Evolutionary conservation across 805 yeast species (phyloP), one percentile per base, ranked within the genome.

Genomic region (Yarrowia divulgata): DNA sequence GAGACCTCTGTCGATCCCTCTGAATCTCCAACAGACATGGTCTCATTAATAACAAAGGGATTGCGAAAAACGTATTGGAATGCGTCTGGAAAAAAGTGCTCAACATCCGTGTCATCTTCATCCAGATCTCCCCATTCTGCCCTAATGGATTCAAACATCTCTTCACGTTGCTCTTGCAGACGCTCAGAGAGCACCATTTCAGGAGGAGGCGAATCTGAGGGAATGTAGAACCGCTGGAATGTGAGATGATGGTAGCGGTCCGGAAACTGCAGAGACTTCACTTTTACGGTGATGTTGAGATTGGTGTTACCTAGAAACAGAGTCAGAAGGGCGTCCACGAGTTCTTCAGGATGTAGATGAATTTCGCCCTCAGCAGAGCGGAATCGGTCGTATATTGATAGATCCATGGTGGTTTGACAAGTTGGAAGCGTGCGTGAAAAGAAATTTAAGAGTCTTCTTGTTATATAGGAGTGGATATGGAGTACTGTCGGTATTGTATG

Each of bases 271-370:
- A 32, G 54, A 2, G 54, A 50, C n/a, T 16, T 13, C 14, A 50
- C 39, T 10, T 50, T 50, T 40, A 50, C 55, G 0, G 55, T 50
- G 40, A 50, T 34, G 16, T 34, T 34, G 55, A 50, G 55, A n/a
- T 50, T 50, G 37, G 37, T n/a, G 23, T 34, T 34, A 10, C 55
- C 16, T 14, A 50, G 40, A n/a, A 50, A 50, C 3, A 50, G 40
- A n/a, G 16, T 8, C 8, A 50, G 23, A n/a, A 50, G 55, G 3
- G 55, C 18, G 7, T 50, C 55, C 0, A 50, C 12, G 10, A 50
- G 55, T 3, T 16, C 55, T n/a, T 50, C 55, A 6, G 55, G 40
- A 16, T 32, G 23, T 1, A 50, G 55, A 8, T 5, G 10, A 16
- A 50, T 50, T 34, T 50, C 55, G 16, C 49, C 49, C 32, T 34